phyloP scores from a whole-genome alignment of 73 alveolate genomes.

The Stentor roeselii region DNA sequence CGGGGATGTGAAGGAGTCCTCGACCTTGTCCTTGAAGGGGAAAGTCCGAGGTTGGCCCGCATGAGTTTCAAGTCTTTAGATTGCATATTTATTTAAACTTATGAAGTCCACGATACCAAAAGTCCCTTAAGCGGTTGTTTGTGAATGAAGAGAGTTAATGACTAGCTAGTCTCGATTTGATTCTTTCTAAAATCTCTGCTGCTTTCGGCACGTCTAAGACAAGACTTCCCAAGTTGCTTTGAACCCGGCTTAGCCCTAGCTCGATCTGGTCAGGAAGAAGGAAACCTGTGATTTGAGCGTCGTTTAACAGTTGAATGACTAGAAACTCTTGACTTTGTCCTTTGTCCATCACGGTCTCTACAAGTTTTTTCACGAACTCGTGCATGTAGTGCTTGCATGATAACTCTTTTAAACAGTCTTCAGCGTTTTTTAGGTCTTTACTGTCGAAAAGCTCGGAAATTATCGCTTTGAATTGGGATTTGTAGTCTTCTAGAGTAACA shows the following conservation, averaged over 20 bases:
- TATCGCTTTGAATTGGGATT: neutral
- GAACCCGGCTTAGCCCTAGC: neutral
- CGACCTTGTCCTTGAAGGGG: slow-evolving; percentile 2
- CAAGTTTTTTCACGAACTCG: neutral
- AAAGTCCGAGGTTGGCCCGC: neutral
- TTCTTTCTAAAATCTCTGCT: slow-evolving; percentile 10
- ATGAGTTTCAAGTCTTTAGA: neutral
- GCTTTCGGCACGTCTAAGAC: slow-evolving; percentile 21
- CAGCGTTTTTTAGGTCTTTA: slow-evolving; percentile 9
- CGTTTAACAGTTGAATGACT: neutral
- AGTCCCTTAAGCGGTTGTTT: neutral
- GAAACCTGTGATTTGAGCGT: neutral
- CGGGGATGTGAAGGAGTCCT: neutral
- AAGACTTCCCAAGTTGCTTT: neutral
- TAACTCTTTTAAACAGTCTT: slow-evolving; percentile 20
- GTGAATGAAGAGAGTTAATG: too few species aligned
- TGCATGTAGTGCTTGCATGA: slow-evolving; percentile 15
- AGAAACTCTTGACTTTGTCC: neutral
- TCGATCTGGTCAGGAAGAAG: neutral
- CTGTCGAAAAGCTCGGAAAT: slow-evolving; percentile 12
- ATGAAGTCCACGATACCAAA: neutral
- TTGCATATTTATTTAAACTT: neutral
- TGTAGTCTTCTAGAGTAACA: neutral
- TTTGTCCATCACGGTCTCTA: slow-evolving; percentile 6
- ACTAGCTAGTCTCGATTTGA: neutral